Base-by-base conservation (phyloP, 768 basidiomycete species). In the Termitomyces sp. region DNA sequence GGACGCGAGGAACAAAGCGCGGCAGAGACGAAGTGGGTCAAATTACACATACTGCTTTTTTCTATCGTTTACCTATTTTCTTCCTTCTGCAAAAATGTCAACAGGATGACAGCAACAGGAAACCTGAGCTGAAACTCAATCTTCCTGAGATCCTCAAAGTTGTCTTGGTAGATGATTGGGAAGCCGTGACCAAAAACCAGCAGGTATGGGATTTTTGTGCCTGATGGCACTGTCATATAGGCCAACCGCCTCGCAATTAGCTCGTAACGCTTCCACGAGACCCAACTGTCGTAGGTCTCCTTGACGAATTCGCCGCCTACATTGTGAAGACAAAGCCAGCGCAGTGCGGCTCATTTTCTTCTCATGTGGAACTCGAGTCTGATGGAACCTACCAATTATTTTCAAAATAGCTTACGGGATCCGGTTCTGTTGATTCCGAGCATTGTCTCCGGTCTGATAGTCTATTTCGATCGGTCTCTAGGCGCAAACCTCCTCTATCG, bases 161-260 rank as follows among this genome's bases (percentile, higher is more conserved):
- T 31, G 78, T 89, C 47, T 78, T 99, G 38, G 94, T 98, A 2
- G 94, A 98, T 66, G 97, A 98, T 63, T 99, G 97, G 97, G 96
- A 98, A 71, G 84, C 87, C 5, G 86, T 98, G 40, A 98, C 97
- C 53, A 98, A 97, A 75, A 91, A 94, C 67, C 85, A 86, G 63
- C 90, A 94, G 82, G 96, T 89, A 57, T 71, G 64, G 60, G 41
- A 11, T 21, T 4, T 52, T 23, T 23, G 35, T 44, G 26, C 52
- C 37, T 5, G 31, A 46, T 19, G 30, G 17, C 59, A 21, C 38
- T 12, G 14, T 45, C 37, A 10, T 41, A 11, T 41, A 11, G 11
- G 14, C 45, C 10, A 55, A 46, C 45, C 47, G 30, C 33, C 28
- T 45, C 35, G 8, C 64, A 9, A 28, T 17, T 21, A 98, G 94